Conservation (phyloP, 2,329 filamentous ascomycete genomes). For the Fonsecaea nubica region DNA sequence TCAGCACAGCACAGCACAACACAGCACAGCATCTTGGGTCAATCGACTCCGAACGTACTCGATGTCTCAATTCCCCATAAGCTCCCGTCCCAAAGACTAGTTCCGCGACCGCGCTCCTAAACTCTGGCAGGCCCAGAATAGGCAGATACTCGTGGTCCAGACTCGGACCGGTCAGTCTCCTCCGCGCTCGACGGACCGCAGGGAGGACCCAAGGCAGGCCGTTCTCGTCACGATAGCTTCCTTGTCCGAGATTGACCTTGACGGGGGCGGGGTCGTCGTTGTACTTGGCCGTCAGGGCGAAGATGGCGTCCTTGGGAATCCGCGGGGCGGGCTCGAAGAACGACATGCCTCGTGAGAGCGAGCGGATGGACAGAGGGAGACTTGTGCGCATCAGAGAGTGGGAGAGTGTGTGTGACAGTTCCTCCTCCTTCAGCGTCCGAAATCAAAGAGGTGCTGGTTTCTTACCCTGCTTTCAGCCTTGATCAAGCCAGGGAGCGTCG, state of each 20-base stretch:
- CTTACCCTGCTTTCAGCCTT: background rate
- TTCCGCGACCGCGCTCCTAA: slow-evolving; percentile 86
- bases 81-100: slow-evolving; percentile 67
- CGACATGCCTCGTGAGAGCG: background rate
- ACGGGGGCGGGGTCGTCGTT: slow-evolving; percentile 39
- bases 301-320: background rate
- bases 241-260: slow-evolving; percentile 50
- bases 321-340: background rate
- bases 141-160: slow-evolving; percentile 86
- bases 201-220: slow-evolving; percentile 49
- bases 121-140: slow-evolving; percentile 82
- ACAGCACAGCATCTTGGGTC: background rate
- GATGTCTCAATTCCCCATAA: background rate
- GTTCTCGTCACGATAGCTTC: slow-evolving; percentile 51
- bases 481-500: background rate
- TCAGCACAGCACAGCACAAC: slow-evolving; percentile 43
- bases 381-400: background rate
- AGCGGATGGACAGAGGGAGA: background rate
- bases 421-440: background rate
- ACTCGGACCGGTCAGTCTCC: slow-evolving; percentile 33
- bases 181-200: slow-evolving; percentile 66
- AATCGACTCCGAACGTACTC: background rate
- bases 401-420: too few relatives aligned
- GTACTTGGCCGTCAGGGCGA: slow-evolving; percentile 38
- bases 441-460: background rate